Evolutionary conservation across 164 flowering plant species (phyloP), one percentile per base, ranked within the genome.

Genomic region (Stephania cephalantha): DNA sequence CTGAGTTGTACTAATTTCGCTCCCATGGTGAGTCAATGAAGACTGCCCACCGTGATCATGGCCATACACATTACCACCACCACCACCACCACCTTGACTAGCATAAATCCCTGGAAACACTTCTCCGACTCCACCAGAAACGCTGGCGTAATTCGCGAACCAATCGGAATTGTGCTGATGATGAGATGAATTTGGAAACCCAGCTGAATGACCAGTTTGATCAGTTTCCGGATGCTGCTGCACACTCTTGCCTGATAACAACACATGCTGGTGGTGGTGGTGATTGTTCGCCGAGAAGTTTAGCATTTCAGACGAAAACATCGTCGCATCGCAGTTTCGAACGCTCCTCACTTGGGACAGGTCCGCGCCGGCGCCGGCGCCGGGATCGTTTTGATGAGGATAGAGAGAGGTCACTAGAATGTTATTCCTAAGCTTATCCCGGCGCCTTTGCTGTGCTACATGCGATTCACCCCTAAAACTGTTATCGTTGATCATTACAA

Each of bases 371-470:
- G 17, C 55, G n/a, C n/a, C n/a, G n/a, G n/a, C n/a, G n/a, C n/a
- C 78, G 9, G 69, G 61, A 29, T 84, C 75, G n/a, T 65, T 66
- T 25, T 25, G 25, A 25, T 25, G 77, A 2, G 75, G 44, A 11
- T 69, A 80, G 3, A 80, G 3, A 66, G 72, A 0, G 46, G 6
- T 10, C 73, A 25, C 25, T 0, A 25, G 25, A 25, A 25, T 25
- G 81, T 89, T 71, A 86, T 53, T 71, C 4, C 97, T 80, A 48
- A 92, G 58, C 81, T 90, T 92, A 48, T 90, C 90, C 0, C 95
- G 88, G 29, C 92, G 85, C 77, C 90, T 90, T 85, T 88, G 93
- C 75, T 88, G 95, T 1, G 93, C 91, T 0, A 90, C 87, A 76
- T 92, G 97, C 1, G 79, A 79, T 44, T 88, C 91, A 4, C 83